phyloP scores from a whole-genome alignment of 108 stramenopile species.

The Hondaea fermentalgiana region DNA sequence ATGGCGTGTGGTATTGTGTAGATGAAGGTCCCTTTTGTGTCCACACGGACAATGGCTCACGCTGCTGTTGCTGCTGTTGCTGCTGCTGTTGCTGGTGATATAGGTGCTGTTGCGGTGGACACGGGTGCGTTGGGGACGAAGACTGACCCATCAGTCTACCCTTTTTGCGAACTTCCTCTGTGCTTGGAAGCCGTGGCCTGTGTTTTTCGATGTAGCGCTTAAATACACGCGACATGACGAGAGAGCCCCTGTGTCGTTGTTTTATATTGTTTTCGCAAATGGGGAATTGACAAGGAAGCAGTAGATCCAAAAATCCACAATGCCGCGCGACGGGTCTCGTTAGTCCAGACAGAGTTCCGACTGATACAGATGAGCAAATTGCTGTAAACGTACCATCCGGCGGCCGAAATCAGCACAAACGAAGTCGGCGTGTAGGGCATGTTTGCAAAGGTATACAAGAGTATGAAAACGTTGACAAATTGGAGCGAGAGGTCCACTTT shows the following conservation, averaged over 20 bases:
- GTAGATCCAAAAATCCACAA: too few relatives aligned
- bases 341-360: too few relatives aligned
- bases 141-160: neutral
- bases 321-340: too few relatives aligned
- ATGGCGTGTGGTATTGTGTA: too few relatives aligned
- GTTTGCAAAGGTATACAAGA: neutral
- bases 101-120: neutral
- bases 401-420: neutral
- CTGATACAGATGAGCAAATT: too few relatives aligned
- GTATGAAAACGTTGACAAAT: neutral
- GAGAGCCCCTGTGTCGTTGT: neutral
- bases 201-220: slow-evolving; percentile 10
- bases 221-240: neutral
- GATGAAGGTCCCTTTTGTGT: neutral
- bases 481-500: neutral
- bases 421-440: slow-evolving; percentile 11
- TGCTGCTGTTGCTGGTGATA: neutral
- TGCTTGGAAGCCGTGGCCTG: neutral
- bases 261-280: too few relatives aligned
- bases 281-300: too few relatives aligned
- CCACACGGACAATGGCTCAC: neutral
- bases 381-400: neutral
- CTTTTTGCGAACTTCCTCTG: neutral
- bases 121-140: neutral
- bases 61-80: too few relatives aligned